Evolutionary conservation across 441 rosid genomes (phyloP).

Genomic region (Pelargonium fulgidum): DNA sequence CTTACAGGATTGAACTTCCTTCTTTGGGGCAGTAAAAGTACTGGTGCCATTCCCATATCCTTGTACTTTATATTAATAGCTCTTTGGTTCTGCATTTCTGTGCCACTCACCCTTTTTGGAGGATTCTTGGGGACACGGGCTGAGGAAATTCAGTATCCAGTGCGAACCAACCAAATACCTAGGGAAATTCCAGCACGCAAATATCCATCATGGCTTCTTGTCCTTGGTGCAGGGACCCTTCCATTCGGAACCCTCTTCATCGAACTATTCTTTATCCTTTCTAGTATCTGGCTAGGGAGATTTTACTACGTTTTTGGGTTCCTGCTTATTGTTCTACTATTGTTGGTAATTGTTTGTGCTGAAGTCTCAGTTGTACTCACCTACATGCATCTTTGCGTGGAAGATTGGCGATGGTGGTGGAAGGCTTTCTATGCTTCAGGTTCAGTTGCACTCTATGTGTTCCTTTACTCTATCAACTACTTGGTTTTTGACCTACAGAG

Average conservation of each 20-base stretch:
- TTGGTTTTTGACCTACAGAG: conserved; percentile 85
- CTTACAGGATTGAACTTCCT: conserved; percentile 75
- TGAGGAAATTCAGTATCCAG: conserved; percentile 66
- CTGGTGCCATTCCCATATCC: conserved; percentile 89
- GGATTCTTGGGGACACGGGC: conserved; percentile 80
- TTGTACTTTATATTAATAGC: conserved; percentile 57
- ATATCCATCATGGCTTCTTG: conserved; percentile 96
- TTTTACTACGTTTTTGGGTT: conserved; percentile 92
- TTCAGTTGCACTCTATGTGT: conserved; percentile 77
- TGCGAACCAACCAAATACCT: conserved; percentile 94
- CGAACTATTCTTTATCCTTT: conserved; percentile 86
- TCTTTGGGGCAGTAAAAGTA: conserved; percentile 84
- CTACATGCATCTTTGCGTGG: conserved; percentile 95
- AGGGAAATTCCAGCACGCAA: conserved; percentile 91
- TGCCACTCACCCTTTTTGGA: conserved; percentile 84
- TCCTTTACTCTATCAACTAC: conserved; percentile 84
- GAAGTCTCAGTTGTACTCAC: conserved; percentile 92
- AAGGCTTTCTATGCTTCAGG: conserved; percentile 96
- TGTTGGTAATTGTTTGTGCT: conserved; percentile 77
- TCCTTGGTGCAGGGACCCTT: conserved; percentile 94
- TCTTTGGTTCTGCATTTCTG: conserved; percentile 96
- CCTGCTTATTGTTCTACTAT: conserved; percentile 62
- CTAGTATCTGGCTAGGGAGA: conserved; percentile 95
- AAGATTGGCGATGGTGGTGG: conserved; percentile 99
- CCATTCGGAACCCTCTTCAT: conserved; percentile 95